Evolutionary conservation across 129 eudicot species (phyloP), one percentile per base, ranked within the genome.

Genomic region (Rutidosis leptorrhynchoides): DNA sequence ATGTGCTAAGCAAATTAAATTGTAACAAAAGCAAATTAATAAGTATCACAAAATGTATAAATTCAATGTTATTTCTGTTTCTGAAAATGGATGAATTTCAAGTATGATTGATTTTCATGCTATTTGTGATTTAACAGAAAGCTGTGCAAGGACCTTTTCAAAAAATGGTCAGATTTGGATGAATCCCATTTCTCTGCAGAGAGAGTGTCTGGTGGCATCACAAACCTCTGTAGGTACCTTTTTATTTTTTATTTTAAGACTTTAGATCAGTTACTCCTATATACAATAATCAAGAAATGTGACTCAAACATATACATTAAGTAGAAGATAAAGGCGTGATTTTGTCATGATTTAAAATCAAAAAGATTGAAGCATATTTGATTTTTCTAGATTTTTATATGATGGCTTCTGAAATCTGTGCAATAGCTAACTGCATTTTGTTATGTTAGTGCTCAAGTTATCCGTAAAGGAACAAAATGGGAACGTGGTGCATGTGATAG

Each of bases 151-250:
- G 96, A 92, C 65, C 75, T 92, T 30, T 88, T 92, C 86, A 77
- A 77, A 55, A 66, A 85, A 25, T 92, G 98, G 98, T 82, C 91
- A 65, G 52, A 82, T 71, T 79, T 85, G 82, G 96, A 88, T 48
- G 88, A 72, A 62, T 83, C 98, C 7, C 74, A 56, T 59, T 85
- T 92, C 76, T 80, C 83, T 40, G 84, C 86, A 0, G 87, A 88
- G 79, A 83, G 87, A 20, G 91, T 92, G 29, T 86, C 98, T 26
- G 98, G 98, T 73, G 98, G 98, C 77, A 92, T 88, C 64, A 92
- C 98, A 61, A 92, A 92, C 72, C 83, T 88, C 70, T 77, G 98
- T 88, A 79, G 69, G 98, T 78, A 51, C 70, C 62, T 32, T 22
- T 57, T 19, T 67, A 15, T 30, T 25, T 57, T 62, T 53, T 1